Percentiles rank a stretch among this genome's conserved stretches.
Conservation (phyloP, 768 basidiomycete genomes). For the Leccinum truebloodii region DNA sequence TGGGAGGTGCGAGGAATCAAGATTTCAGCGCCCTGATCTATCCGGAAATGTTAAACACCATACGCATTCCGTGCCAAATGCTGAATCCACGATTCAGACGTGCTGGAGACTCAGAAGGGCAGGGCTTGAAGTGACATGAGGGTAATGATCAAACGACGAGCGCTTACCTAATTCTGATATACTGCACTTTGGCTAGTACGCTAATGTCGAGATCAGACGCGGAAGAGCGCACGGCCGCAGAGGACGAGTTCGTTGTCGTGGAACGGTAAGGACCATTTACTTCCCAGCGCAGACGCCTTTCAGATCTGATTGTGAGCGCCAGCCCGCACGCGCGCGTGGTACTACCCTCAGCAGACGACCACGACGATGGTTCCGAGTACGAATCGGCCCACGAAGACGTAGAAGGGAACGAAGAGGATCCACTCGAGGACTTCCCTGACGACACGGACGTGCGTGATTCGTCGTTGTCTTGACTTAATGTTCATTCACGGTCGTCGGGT, state of each 20-base stretch:
- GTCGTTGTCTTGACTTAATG: neutral
- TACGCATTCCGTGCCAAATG: too few relatives aligned
- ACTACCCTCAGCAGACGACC: constrained; percentile 39
- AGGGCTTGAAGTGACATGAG: too few relatives aligned
- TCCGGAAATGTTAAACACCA: too few relatives aligned
- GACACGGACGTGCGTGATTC: constrained; percentile 68
- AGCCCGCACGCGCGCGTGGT: constrained; percentile 48
- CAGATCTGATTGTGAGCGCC: constrained; percentile 2
- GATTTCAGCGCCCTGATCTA: too few relatives aligned
- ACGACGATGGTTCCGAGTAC: constrained; percentile 35
- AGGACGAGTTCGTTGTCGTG: constrained; percentile 25
- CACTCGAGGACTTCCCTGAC: constrained; percentile 77
- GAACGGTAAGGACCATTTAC: constrained; percentile 21
- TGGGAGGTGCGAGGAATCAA: too few relatives aligned
- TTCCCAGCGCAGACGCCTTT: neutral
- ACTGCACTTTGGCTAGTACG: neutral
- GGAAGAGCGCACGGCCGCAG: constrained; percentile 10
- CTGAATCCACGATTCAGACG: too few relatives aligned
- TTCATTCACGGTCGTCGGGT: neutral
- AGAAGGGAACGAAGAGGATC: constrained; percentile 58
- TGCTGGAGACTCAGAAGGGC: too few relatives aligned
- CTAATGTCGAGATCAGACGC: constrained; percentile 25
- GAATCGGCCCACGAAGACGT: constrained; percentile 44
- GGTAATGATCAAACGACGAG: too few relatives aligned
- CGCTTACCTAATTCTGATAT: constrained; percentile 12